Evolutionary conservation across 2,329 filamentous ascomycete species (phyloP), one percentile per base, ranked within the genome.

Genomic region (Colletotrichum phormii): DNA sequence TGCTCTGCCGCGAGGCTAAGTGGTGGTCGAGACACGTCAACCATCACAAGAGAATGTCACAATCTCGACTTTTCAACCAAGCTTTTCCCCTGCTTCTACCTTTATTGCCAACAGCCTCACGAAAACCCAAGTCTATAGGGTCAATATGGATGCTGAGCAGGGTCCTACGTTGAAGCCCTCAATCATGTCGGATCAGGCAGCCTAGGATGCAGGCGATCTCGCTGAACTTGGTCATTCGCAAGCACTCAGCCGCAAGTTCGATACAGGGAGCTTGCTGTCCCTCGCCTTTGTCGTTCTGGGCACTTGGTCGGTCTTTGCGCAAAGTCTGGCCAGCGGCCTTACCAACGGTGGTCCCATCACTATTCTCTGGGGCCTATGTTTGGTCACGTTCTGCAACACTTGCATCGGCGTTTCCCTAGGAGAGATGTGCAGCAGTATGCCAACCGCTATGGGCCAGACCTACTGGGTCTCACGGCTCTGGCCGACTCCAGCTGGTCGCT

Each of bases 371-470:
- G 88, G 88, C 1, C 80, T 90, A 6, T 79, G 83, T 5, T 82
- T 89, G n/a, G 88, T 89, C 70, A 86, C 86, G 6, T 73, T 80
- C 37, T 89, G 87, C 76, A 89, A 88, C 68, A 63, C 88, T 1
- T 89, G 87, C 70, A 87, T 90, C 53, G 88, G 87, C 13, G 75
- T 88, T 3, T 89, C 87, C 3, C 81, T 90, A 53, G 89, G 87
- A 59, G 89, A 90, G 78, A 81, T 90, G 57, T 86, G 84, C 76
- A 89, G 87, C 74, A 86, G 84, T 74, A 90, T 90, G 88, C 89
- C 89, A 4, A 90, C 89, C 0, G 89, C 89, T 0, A 80, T 90
- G 2, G 89, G 89, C 0, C 89, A 91, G 79, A 89, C 88, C 0
- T 90, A 88, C 78, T 91, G 89, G 88, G 83, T 87, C 1, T 82